These are phyloP conservation scores for Lyophyllum shimeji DNA, from an alignment of 768 basidiomycete genomes.

Conservation along the genomic window DNA sequence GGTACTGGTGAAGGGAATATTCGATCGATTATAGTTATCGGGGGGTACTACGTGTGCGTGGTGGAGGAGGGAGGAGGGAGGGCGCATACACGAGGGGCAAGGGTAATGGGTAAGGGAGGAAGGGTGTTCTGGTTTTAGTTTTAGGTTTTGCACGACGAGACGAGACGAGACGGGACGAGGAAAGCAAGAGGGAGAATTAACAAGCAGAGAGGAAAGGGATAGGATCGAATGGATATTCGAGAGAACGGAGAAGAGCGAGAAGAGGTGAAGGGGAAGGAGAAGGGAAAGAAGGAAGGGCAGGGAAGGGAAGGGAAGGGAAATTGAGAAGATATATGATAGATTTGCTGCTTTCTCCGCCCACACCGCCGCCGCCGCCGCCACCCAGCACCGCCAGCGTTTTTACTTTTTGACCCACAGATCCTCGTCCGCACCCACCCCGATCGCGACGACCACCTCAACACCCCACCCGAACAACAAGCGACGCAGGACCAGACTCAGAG, in stretches of 20 bases:
- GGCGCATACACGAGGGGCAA: too few species aligned
- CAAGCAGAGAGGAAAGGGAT: not conserved
- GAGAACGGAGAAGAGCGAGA: not conserved
- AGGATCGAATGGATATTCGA: not conserved
- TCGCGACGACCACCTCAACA: not conserved
- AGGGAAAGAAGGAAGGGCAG: not conserved
- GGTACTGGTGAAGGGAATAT: too few species aligned
- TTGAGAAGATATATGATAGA: not conserved
- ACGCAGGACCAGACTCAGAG: not conserved
- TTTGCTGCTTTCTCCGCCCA: not conserved
- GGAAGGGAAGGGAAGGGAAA: not conserved
- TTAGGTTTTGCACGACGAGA: too few species aligned
- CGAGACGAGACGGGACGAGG: not conserved
- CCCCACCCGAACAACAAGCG: not conserved
- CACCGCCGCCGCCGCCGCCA: too few species aligned
- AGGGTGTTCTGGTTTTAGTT: too few species aligned
- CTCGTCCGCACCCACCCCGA: too few species aligned
- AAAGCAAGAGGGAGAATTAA: not conserved
- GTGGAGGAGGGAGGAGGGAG: too few species aligned
- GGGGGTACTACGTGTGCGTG: too few species aligned
- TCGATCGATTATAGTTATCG: too few species aligned
- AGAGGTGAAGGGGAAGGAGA: not conserved
- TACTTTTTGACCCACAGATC: not conserved
- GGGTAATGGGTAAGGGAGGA: too few species aligned
- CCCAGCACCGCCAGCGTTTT: too few species aligned